Base-by-base conservation (phyloP, 805 yeast genomes). In the Hanseniaspora valbyensis region DNA sequence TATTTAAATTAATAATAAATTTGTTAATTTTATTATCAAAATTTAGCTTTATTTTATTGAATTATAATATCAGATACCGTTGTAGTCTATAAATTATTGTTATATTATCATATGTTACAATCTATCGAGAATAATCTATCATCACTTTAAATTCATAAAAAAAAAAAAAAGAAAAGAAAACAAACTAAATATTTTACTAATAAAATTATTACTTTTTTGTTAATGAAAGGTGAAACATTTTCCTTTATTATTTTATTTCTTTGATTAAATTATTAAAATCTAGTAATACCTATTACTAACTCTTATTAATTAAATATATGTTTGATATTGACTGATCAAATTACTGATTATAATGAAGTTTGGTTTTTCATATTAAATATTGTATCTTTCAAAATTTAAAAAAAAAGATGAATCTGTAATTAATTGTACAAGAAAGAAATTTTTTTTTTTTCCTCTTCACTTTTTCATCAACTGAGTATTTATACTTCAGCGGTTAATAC, bases 11-110 rank as follows among this genome's bases (percentile, higher is more conserved):
- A 10, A 8, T 32, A 37, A 13, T 37, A 6, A n/a, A 37, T 21
- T 37, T 7, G 3, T 21, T 13, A 37, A 37, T 21, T 9, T 13
- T 21, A 37, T 3, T 21, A 21, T 22, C 21, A 21, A 24, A 39
- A 22, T 14, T 21, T 22, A 38, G 7, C 12, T 28, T 28, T 12
- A 28, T 12, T 28, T 28, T 28, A 8, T 28, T 28, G 12, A 28
- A n/a, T n/a, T 28, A 36, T 26, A 28, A 42, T 58, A 41, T 83
- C 95, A 85, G 95, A 85, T 85, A 85, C 95, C 95, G 95, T 85
- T 85, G 94, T 85, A 85, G 95, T 85, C 95, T 80, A 75, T 76
- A 76, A 79, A 75, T 80, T 75, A 78, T 77, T 76, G 80, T 68
- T 62, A 58, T 52, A 57, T 62, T 63, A 72, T 46, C 50, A 46